Evolutionary conservation across 83 land plant species (phyloP), one percentile per base, ranked within the genome.

Genomic region (Thuja plicata): DNA sequence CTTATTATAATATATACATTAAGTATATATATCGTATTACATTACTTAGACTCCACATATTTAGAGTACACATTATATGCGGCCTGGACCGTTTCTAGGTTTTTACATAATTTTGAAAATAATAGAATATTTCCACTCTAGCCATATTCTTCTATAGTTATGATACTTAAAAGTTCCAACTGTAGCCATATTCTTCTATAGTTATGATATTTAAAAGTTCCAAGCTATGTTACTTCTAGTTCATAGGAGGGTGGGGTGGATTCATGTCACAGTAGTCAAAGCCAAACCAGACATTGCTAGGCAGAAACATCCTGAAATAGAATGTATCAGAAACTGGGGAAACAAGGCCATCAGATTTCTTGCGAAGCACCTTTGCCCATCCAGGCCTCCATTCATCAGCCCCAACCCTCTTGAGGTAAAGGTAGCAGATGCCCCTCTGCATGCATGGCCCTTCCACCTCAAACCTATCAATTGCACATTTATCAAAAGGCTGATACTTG

Each of bases 381-480:
- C 88, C 90, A 10, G 88, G 88, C 50, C 88, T 89, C 88, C 90
- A 86, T 10, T 35, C 88, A 55, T 86, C 90, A 17, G 84, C 86
- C 19, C 88, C 90, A 50, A 89, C 40, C 37, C 55, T 71, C 78
- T 89, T 89, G 19, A 89, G 48, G 54, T 90, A 87, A 38, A 90
- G 86, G 1, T 84, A 82, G 45, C 88, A 87, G 80, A 87, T 88
- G 13, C 60, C 48, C 43, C 52, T 50, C 9, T 34, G 70, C 91
- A 90, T 83, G 89, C 91, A 90, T 46, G 88, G 41, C 73, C 91
- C 89, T 82, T 70, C 76, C 3, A 84, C 91, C 62, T 87, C 89
- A 87, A 90, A 90, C 27, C 24, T 32, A 54, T 84, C 70, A 24
- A 83, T 83, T 5, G 48, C 87, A 66, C 89, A 84, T 35, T 16